These are phyloP conservation scores for Calocera cornea DNA, from an alignment of 768 basidiomycete species.

Conservation along the genomic window DNA sequence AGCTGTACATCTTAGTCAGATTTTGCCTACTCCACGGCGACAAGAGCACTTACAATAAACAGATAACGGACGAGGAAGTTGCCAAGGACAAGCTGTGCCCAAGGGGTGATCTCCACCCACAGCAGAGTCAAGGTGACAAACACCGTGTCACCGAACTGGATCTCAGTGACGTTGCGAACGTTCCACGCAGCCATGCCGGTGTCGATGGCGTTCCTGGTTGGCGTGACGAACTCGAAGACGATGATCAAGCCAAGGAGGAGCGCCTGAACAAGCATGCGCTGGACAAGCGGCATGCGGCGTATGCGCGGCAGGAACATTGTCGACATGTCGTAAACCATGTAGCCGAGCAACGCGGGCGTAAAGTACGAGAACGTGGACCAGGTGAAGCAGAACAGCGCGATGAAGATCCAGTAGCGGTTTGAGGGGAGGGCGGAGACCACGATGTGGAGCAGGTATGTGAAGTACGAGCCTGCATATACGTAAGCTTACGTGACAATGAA, in stretches of 20 bases:
- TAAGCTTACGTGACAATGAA: not conserved
- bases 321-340: not conserved
- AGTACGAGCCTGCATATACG: not conserved
- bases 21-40: not conserved
- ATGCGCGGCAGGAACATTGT: constrained; percentile 7
- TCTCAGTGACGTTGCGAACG: constrained; percentile 18
- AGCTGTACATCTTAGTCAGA: not conserved
- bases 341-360: not conserved
- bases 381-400: constrained; percentile 18
- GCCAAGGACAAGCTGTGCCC: constrained; percentile 19
- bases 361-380: constrained; percentile 23
- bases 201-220: constrained; percentile 21
- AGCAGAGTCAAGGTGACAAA: constrained; percentile 18
- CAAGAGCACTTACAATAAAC: constrained; percentile 13
- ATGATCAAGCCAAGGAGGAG: constrained; percentile 17
- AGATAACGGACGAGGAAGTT: constrained; percentile 21
- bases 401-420: constrained; percentile 22
- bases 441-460: constrained; percentile 14
- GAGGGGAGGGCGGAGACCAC: constrained; percentile 22
- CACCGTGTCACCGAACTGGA: constrained; percentile 19
- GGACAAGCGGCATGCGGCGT: constrained; percentile 17
- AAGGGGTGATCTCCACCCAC: constrained; percentile 18
- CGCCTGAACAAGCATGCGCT: constrained; percentile 16
- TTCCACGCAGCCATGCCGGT: constrained; percentile 17
- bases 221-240: constrained; percentile 19